These are phyloP conservation scores for Gyromitra esculenta DNA, from an alignment of 2,329 filamentous ascomycete species.

Conservation along the genomic window DNA sequence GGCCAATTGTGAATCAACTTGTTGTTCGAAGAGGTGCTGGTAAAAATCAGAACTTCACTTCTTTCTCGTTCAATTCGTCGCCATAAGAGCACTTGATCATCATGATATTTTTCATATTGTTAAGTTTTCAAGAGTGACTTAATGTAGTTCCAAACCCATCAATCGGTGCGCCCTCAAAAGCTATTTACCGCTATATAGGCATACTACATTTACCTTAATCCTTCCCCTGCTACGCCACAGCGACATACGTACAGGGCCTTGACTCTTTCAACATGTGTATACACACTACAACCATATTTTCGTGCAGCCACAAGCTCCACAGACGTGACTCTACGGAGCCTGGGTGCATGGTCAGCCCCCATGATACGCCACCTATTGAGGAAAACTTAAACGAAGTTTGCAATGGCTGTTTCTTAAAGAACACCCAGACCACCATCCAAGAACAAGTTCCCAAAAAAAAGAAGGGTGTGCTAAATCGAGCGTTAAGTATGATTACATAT, in stretches of 20 bases:
- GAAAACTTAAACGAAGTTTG: neutral
- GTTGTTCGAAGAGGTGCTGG: neutral
- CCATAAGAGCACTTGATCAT: neutral
- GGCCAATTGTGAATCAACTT: conserved; percentile 1
- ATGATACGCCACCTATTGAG: conserved; percentile 10
- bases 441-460: neutral
- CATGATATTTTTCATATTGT: neutral
- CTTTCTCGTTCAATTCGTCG: neutral
- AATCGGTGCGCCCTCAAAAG: neutral
- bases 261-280: neutral
- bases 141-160: neutral
- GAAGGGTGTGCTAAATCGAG: conserved; percentile 16
- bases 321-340: conserved; percentile 18
- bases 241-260: neutral
- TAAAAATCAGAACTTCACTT: neutral
- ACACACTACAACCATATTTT: conserved; percentile 5
- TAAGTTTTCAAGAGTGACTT: neutral
- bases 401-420: neutral
- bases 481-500: conserved; percentile 7
- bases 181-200: neutral
- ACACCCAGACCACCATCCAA: neutral
- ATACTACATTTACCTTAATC: neutral
- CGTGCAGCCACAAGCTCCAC: conserved; percentile 21
- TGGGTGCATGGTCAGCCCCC: conserved; percentile 1
- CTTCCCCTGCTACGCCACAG: neutral